A percentile compares a stretch with the other conserved stretches of the same genome.
Conservation (phyloP, 192 early-diverging fungal genomes). For the Coemansia aciculifera region DNA sequence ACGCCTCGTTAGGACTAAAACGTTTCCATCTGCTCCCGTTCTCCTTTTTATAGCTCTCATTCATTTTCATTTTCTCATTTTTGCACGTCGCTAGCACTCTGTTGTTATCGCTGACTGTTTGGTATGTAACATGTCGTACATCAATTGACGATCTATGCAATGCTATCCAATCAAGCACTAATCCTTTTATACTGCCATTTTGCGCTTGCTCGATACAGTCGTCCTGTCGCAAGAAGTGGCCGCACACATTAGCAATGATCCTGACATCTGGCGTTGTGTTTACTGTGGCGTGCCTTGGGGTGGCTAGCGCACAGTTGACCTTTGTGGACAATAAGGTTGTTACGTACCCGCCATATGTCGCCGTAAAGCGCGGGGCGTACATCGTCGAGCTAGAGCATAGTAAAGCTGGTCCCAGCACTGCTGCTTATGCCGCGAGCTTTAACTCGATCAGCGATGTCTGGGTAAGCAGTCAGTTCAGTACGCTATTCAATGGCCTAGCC, state of each 20-base stretch:
- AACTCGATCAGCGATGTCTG: conserved; percentile 11
- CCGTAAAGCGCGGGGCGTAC: conserved; percentile 16
- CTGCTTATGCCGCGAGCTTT: conserved; percentile 12
- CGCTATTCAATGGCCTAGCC: conserved; percentile 24
- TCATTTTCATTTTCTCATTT: not conserved
- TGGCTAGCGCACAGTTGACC: not conserved
- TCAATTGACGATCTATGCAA: not conserved
- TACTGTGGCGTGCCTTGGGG: not conserved
- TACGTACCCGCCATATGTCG: conserved; percentile 18
- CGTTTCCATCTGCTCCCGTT: not conserved
- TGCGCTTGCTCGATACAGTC: not conserved
- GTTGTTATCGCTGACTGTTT: not conserved
- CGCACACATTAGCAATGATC: not conserved
- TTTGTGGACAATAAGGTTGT: conserved; percentile 7
- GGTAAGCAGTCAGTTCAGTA: conserved; percentile 18
- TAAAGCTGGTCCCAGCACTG: not conserved
- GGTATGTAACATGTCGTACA: not conserved
- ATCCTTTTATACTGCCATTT: not conserved
- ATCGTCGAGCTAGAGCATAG: conserved; percentile 36
- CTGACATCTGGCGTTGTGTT: not conserved
- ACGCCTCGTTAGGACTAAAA: not conserved
- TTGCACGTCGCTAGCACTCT: not conserved
- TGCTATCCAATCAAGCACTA: not conserved
- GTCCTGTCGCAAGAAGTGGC: not conserved
- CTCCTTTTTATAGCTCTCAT: not conserved